Evolutionary conservation across 768 basidiomycete species (phyloP), one percentile per base, ranked within the genome.

Genomic region (Lepiota venenata): DNA sequence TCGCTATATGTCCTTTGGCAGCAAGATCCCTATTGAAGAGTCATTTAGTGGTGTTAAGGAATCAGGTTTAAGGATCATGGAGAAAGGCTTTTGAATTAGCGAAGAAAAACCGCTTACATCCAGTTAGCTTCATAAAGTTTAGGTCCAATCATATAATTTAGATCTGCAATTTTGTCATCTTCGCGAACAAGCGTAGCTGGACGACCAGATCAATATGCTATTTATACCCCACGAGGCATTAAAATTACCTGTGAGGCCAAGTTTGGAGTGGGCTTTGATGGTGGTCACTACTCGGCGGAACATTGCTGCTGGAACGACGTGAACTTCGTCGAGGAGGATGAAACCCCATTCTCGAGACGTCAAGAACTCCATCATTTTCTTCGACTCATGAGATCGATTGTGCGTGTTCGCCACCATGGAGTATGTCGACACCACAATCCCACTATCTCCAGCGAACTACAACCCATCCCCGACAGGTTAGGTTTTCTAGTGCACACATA

Each of bases 281-380:
- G 94, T 97, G 29, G 95, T 97, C 52, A 99, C 92, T 52, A 98
- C 96, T 47, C 93, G 81, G 56, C 97, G 85, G 74, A 99, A 99
- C 93, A 98, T 98, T 4, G 93, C 93, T 4, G 97, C 97, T 6
- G 97, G 97, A 4, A 98, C 97, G 59, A 99, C 97, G 68, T 99
- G 97, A 16, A 98, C 97, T 72, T 99, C 97, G 64, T 99, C 97
- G 40, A 99, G 78, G 16, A 99, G 76, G 59, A 99, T 90, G 71
- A 98, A 98, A 8, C 97, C 97, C 97, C 97, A 99, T 71, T 99
- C 97, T 50, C 96, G 78, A n/a, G 93, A 94, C 25, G 93, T 93
- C 42, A 99, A 70, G 66, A 98, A 99, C 61, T 99, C 95, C 97
- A 99, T 99, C 92, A 98, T 98, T 76, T 98, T 97, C 75, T 97